Percentiles rank a stretch among this genome's conserved stretches.
Conservation (phyloP, 352 stramenopile species). For the Globisporangium recalcitrans region DNA sequence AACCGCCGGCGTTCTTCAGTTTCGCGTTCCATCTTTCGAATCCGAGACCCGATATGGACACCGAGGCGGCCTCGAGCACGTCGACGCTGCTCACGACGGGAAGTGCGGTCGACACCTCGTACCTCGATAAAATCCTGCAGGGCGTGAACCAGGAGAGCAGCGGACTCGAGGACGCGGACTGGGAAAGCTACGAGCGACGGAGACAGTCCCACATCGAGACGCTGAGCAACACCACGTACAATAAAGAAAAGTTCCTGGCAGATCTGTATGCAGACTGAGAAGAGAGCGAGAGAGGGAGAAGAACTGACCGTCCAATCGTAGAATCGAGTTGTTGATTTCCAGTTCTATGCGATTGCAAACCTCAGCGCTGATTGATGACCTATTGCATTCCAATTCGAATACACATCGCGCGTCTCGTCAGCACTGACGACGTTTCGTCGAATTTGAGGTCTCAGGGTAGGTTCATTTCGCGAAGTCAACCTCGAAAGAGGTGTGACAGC, state of each 20-base stretch:
- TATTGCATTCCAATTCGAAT: too few species aligned
- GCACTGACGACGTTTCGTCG: not conserved
- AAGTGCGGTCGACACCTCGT: slow-evolving; percentile 9
- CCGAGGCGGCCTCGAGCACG: not conserved
- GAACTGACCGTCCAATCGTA: not conserved
- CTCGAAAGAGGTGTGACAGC: not conserved
- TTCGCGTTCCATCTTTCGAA: slow-evolving; percentile 4
- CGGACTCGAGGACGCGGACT: not conserved
- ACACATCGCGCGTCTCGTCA: too few species aligned
- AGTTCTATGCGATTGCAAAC: too few species aligned
- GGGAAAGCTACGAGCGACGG: not conserved
- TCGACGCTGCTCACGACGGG: slow-evolving; percentile 17
- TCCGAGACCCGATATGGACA: not conserved
- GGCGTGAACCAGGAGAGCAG: not conserved
- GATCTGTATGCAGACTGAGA: not conserved
- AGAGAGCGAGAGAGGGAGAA: not conserved
- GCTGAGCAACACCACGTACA: slow-evolving; percentile 3
- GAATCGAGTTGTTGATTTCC: not conserved
- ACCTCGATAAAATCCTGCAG: not conserved
- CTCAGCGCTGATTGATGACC: too few species aligned
- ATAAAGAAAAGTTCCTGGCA: not conserved
- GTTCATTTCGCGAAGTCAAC: too few species aligned
- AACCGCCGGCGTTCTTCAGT: slow-evolving; percentile 17
- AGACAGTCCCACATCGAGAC: not conserved
- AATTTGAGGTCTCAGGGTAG: not conserved